These are phyloP conservation scores for Cephalotrichum gorgonifer DNA, from an alignment of 2,329 filamentous ascomycete species.

Conservation along the genomic window DNA sequence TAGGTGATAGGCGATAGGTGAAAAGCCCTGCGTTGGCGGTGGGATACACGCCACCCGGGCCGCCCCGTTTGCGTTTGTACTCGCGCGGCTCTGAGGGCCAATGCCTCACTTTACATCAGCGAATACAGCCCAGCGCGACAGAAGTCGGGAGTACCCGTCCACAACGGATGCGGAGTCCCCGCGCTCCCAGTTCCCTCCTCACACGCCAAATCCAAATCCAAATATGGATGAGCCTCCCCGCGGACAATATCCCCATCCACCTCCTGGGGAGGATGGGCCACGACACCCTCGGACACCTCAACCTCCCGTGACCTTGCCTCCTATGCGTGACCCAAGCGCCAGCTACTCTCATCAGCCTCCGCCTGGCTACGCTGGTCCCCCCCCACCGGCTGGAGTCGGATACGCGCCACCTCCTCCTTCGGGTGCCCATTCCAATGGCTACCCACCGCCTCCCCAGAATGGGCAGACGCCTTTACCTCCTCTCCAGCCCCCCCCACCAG, in stretches of 20 bases:
- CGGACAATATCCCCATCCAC: constrained; percentile 1
- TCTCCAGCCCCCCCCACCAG: constrained; percentile 20
- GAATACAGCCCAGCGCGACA: constrained; percentile 1
- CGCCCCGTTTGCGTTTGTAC: neutral
- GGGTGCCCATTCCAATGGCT: neutral
- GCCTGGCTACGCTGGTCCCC: neutral
- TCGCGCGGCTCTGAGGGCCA: neutral
- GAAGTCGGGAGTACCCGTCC: neutral
- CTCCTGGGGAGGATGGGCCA: constrained; percentile 1
- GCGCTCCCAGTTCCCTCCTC: constrained; percentile 1
- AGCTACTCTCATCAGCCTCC: neutral
- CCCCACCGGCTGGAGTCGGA: neutral
- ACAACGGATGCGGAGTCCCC: neutral
- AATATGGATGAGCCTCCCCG: neutral
- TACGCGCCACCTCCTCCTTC: constrained; percentile 1
- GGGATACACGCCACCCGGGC: neutral
- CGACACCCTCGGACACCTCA: neutral
- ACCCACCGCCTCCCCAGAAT: neutral
- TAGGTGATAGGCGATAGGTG: neutral
- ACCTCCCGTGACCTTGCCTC: constrained; percentile 1
- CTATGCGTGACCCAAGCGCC: constrained; percentile 2
- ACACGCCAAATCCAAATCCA: neutral
- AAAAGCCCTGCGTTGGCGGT: neutral
- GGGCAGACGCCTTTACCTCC: constrained; percentile 23
- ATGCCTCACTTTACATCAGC: constrained; percentile 4